Conservation (phyloP, 805 yeast genomes). For the Cyberlindnera sargentensis region DNA sequence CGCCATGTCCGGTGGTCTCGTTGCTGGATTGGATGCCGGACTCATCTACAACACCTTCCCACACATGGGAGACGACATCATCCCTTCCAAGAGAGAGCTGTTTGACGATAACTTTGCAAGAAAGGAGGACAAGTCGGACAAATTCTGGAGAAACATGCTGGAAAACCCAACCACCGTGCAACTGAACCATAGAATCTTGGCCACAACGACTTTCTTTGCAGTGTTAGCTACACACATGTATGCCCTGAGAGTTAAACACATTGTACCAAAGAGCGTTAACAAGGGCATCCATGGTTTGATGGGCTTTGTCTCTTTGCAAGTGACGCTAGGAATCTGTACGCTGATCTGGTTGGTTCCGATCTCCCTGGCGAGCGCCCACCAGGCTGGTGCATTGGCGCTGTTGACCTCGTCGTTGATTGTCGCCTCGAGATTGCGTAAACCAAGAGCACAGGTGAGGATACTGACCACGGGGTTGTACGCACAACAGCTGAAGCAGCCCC, state of each 20-base stretch:
- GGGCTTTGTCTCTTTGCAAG: constrained; percentile 84
- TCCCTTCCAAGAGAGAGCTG: constrained; percentile 74
- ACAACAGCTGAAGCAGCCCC: constrained; percentile 19
- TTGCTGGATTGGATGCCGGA: constrained; percentile 98
- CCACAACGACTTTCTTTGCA: constrained; percentile 70
- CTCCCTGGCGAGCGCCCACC: constrained; percentile 91
- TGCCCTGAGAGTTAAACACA: constrained; percentile 45
- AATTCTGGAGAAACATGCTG: constrained; percentile 85
- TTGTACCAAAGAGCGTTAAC: constrained; percentile 51
- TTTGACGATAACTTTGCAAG: constrained; percentile 70
- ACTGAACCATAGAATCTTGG: constrained; percentile 80
- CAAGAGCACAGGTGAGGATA: constrained; percentile 38
- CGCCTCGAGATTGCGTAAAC: constrained; percentile 50
- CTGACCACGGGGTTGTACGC: constrained; percentile 28
- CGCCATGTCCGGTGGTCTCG: constrained; percentile 97
- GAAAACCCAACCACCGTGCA: constrained; percentile 98
- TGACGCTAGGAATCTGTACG: constrained; percentile 78
- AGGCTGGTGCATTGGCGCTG: constrained; percentile 91
- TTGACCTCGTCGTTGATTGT: constrained; percentile 71
- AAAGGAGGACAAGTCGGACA: constrained; percentile 57
- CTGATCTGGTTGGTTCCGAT: constrained; percentile 85
- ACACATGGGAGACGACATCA: constrained; percentile 80
- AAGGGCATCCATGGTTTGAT: constrained; percentile 57
- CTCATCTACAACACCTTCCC: constrained; percentile 94
- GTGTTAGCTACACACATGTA: constrained; percentile 67